Base-by-base conservation (phyloP, 202 grass and related monocot species). In the Tripidium arundinaceum region DNA sequence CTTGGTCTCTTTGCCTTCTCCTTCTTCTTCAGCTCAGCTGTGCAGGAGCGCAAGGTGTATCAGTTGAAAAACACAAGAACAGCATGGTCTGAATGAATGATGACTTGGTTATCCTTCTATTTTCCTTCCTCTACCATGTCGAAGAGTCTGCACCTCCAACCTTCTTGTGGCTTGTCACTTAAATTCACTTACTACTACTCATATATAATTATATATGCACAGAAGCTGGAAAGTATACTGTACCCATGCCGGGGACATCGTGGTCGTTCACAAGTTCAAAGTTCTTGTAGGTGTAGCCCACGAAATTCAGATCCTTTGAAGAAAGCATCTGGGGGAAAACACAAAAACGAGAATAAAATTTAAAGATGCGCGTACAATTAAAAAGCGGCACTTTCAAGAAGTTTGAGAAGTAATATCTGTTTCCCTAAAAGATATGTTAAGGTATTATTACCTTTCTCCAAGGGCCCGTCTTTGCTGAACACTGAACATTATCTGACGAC, bases 211-310 rank as follows among this genome's bases (percentile, higher is more conserved):
- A 58, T 45, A 77, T 41, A 78, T 24, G 12, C 62, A 74, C 67
- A 62, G 38, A 72, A 79, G 26, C 21, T 2, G 68, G 13, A 22
- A 47, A 87, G 18, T 72, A 24, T n/a, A n/a, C 24, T 47, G 33
- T 87, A 95, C 95, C 95, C 76, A 95, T 94, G 78, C 90, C 92
- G 75, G 88, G 85, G 65, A 90, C 84, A 76, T 95, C 95, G 47
- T 87, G 86, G 46, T 98, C 95, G 52, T 91, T 97, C 74, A 94
- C 95, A 38, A 98, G 89, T 86, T 98, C 95, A 18, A 98, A 98
- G 74, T 98, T 98, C 79, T 98, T 98, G 83, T 98, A 98, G 25
- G 95, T 98, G 58, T 98, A 98, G 18, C 95, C 95, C 27, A 98
- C 92, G 61, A 98, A 98, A 84, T 98, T 94, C 46, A 98, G 70